These are phyloP conservation scores for Rhododendron ovatum DNA, from an alignment of 148 eudicot genomes.

Conservation along the genomic window DNA sequence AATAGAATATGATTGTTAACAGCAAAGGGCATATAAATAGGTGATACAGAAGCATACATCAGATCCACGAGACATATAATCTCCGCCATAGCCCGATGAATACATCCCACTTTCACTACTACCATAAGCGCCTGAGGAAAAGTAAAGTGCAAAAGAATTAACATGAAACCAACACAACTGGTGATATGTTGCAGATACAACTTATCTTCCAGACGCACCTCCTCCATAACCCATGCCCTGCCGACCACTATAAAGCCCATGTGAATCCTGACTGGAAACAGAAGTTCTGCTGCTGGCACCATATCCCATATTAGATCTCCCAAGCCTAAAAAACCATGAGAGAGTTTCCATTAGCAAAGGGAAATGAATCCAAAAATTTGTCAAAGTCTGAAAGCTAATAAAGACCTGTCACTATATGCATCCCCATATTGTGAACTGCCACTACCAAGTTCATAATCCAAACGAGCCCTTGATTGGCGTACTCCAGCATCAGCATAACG, in stretches of 20 bases:
- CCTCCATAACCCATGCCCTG: constrained; percentile 73
- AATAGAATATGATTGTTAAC: background rate
- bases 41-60: constrained; percentile 50
- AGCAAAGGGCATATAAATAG: background rate
- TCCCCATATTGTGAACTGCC: constrained; percentile 77
- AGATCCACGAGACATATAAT: constrained; percentile 73
- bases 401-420: constrained; percentile 74
- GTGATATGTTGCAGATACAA: background rate
- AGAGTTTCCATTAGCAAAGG: background rate
- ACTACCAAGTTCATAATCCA: constrained; percentile 72
- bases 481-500: constrained; percentile 68
- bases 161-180: background rate
- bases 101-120: constrained; percentile 73
- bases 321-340: constrained; percentile 41
- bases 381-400: background rate
- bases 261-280: constrained; percentile 67
- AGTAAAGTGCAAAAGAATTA: background rate
- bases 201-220: constrained; percentile 30
- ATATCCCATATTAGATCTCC: constrained; percentile 75
- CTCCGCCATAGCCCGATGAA: constrained; percentile 73
- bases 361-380: background rate
- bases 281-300: constrained; percentile 63
- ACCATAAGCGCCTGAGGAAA: constrained; percentile 57
- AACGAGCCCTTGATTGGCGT: constrained; percentile 88
- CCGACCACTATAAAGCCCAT: constrained; percentile 75